phyloP scores from a whole-genome alignment of 768 basidiomycete species.

The Aureoboletus auriporus region DNA sequence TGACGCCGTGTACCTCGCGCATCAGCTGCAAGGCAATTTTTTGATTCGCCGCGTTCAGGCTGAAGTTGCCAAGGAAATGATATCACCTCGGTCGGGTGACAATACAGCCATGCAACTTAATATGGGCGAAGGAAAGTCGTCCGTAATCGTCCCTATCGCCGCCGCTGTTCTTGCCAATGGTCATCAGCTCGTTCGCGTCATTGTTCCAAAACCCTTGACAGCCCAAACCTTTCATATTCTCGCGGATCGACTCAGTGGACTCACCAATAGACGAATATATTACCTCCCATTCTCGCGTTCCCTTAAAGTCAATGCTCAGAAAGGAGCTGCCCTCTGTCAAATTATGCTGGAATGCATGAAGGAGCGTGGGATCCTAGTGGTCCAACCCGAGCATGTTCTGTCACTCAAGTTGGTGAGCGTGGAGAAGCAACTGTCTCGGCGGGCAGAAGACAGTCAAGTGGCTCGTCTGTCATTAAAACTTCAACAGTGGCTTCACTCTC shows the following conservation, averaged over 20 bases:
- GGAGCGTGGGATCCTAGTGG: conserved; percentile 37
- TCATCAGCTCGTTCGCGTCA: conserved; percentile 17
- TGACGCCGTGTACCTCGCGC: neutral
- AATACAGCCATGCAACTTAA: conserved; percentile 25
- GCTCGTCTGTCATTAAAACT: conserved; percentile 19
- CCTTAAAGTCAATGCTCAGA: neutral
- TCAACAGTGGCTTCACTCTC: conserved; percentile 16
- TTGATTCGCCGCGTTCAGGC: conserved; percentile 39
- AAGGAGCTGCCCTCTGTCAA: conserved; percentile 11
- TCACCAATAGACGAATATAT: conserved; percentile 42
- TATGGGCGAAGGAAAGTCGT: conserved; percentile 8
- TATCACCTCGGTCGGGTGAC: conserved; percentile 27
- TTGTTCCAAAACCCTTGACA: conserved; percentile 15
- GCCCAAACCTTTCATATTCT: conserved; percentile 46
- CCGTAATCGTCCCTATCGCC: conserved; percentile 43
- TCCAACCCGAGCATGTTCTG: conserved; percentile 49
- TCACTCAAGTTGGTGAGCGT: conserved; percentile 44
- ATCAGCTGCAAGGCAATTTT: conserved; percentile 42
- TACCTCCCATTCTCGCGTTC: conserved; percentile 44
- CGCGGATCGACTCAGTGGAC: conserved; percentile 36
- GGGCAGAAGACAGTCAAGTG: neutral
- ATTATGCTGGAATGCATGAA: conserved; percentile 35
- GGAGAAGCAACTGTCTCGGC: conserved; percentile 25
- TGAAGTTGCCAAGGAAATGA: conserved; percentile 41
- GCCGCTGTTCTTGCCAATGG: conserved; percentile 40